Evolutionary conservation across 1,284 basidiomycete genomes (phyloP), one percentile per base, ranked within the genome.

Genomic region (Austroboletus niveus): DNA sequence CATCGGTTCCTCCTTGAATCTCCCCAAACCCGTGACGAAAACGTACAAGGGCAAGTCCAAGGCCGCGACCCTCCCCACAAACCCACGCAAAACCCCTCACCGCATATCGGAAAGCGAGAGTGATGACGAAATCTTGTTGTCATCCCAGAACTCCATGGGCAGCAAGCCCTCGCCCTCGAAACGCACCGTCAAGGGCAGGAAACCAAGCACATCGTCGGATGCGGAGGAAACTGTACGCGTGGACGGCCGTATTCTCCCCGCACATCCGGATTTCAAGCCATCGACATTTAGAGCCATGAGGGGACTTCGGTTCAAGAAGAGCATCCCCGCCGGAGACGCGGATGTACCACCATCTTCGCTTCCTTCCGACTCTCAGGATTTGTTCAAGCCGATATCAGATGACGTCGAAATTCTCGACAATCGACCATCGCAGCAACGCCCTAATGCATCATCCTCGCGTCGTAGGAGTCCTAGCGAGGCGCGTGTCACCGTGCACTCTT

Each of bases 271-370:
- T 36, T 69, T 31, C 42, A 63, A 51, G 42, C 65, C 62, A 0
- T 60, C 60, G 2, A 43, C 54, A 2, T 4, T 4, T 2, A 5
- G 22, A 6, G 17, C 17, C 4, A 0, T 64, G 36, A 63, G 62
- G 54, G 2, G 1, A 0, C 48, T 76, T 30, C 71, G 64, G n/a
- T 78, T 78, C 59, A 74, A 54, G 14, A 78, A 71, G 58, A 71
- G 41, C 44, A 54, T 54, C 10, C 9, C 14, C 39, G 4, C 27
- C 14, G 42, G 0, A 0, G 52, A 54, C 11, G 4, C 27, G 27
- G 64, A 67, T 5, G 27, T 22, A 9, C 51, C 48, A 8, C 56
- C 51, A 2, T 61, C 60, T 7, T 69, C 57, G 9, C 65, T 63
- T n/a, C 40, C 57, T 27, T 47, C 43, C 51, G 63, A 52, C 20